Evolutionary conservation across 345 rosid genomes (phyloP).

Genomic region (Linum trigynum): DNA sequence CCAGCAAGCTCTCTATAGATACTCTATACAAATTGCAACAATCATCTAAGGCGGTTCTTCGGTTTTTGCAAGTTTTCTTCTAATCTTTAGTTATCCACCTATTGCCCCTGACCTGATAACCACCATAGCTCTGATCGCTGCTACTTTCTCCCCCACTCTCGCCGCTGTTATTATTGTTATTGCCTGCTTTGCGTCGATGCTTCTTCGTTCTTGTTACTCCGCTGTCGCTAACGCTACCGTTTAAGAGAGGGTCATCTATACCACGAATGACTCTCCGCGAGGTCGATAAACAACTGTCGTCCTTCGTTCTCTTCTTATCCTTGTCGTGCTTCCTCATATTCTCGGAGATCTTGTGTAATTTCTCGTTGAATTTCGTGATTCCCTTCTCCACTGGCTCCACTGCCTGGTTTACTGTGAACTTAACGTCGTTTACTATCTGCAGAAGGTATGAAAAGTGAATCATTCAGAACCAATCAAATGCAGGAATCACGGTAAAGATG

Average conservation of each 20-base stretch:
- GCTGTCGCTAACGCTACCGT: constrained; percentile 83
- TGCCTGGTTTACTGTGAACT: constrained; percentile 89
- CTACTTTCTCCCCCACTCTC: constrained; percentile 99
- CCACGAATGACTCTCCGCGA: constrained; percentile 70
- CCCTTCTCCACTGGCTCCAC: constrained; percentile 97
- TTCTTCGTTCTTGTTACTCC: constrained; percentile 59
- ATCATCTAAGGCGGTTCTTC: no score
- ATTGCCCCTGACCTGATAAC: constrained; percentile 56
- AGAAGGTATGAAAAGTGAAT: constrained; percentile 11
- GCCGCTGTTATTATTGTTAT: constrained; percentile 57
- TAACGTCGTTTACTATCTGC: constrained; percentile 93
- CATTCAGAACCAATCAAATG: constrained; percentile 13
- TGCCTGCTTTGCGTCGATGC: constrained; percentile 58
- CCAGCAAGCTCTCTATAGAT: no score
- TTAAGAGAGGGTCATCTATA: constrained; percentile 88
- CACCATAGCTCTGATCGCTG: constrained; percentile 71
- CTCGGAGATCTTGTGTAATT: constrained; percentile 75
- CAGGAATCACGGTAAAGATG: neutral
- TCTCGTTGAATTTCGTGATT: constrained; percentile 76
- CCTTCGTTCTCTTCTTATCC: constrained; percentile 71
- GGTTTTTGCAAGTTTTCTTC: neutral
- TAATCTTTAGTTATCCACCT: constrained; percentile 86
- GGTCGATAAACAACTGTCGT: constrained; percentile 70
- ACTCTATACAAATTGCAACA: no score
- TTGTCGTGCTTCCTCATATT: constrained; percentile 79